A percentile compares a stretch with the other conserved stretches of the same genome.
Evolutionary conservation across 148 eudicot genomes (phyloP).

Genomic region (Heliosperma pusillum): DNA sequence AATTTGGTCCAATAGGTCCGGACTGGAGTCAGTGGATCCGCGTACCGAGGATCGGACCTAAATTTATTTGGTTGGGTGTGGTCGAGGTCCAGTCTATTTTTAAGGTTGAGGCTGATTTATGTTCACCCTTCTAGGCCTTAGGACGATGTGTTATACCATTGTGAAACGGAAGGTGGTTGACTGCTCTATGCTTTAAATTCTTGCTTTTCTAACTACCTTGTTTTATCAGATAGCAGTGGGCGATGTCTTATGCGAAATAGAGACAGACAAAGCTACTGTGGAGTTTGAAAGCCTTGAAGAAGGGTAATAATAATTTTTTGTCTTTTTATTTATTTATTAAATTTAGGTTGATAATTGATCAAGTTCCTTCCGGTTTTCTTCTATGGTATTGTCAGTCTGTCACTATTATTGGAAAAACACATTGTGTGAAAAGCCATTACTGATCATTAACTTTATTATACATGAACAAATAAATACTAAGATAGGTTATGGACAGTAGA

Average conservation of each 20-base stretch:
- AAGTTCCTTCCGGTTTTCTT: not conserved
- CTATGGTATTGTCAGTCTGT: conserved; percentile 7
- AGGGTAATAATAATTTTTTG: conserved; percentile 47
- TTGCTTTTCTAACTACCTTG: conserved; percentile 2
- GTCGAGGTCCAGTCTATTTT: too few relatives aligned
- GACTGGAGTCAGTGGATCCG: too few relatives aligned
- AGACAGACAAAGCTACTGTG: conserved; percentile 95
- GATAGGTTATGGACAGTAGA: not conserved
- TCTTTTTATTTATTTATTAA: not conserved
- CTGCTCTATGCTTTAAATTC: not conserved
- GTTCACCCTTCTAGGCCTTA: too few relatives aligned
- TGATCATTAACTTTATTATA: not conserved
- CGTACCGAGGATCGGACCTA: too few relatives aligned
- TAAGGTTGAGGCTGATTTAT: too few relatives aligned
- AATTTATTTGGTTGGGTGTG: too few relatives aligned
- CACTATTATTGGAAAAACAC: not conserved
- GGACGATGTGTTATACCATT: not conserved
- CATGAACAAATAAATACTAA: not conserved
- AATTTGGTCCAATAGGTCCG: too few relatives aligned
- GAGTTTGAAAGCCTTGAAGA: conserved; percentile 94
- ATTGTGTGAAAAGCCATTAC: not conserved
- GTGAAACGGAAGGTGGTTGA: not conserved
- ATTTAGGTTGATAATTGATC: not conserved
- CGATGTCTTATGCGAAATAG: conserved; percentile 90
- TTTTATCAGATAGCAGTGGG: conserved; percentile 70